A percentile compares a stretch with the other conserved stretches of the same genome.
These are phyloP conservation scores for Phytopythium montanum DNA, from an alignment of 352 stramenopile genomes.

Conservation along the genomic window DNA sequence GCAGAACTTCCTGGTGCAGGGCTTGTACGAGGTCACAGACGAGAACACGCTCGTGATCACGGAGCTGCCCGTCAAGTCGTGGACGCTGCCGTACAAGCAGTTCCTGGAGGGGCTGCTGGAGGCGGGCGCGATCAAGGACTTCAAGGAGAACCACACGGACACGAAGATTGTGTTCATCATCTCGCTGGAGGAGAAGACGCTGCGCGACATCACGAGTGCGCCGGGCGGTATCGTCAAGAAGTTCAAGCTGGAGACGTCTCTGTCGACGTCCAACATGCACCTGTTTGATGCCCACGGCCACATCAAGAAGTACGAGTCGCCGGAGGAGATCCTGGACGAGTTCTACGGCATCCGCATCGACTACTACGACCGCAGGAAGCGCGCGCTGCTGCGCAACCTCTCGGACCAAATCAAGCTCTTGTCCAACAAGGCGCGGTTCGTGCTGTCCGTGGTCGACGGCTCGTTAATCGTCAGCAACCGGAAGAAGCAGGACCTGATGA, in stretches of 20 bases:
- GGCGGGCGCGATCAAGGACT: conserved; percentile 85
- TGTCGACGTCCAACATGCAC: conserved; percentile 97
- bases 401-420: conserved; percentile 89
- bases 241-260: conserved; percentile 93
- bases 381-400: conserved; percentile 81
- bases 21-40: conserved; percentile 75
- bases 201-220: conserved; percentile 66
- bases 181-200: conserved; percentile 59
- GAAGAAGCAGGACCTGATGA: conserved; percentile 91
- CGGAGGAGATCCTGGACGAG: conserved; percentile 92
- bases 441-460: conserved; percentile 91
- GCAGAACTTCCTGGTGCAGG: conserved; percentile 83
- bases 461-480: conserved; percentile 93
- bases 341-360: conserved; percentile 93
- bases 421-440: conserved; percentile 96
- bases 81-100: conserved; percentile 97
- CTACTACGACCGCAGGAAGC: conserved; percentile 93
- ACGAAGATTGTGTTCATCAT: conserved; percentile 92
- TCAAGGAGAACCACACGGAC: conserved; percentile 92
- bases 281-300: conserved; percentile 89
- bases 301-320: conserved; percentile 93
- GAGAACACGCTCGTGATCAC: conserved; percentile 93
- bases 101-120: conserved; percentile 91
- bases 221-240: conserved; percentile 89
- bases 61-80: conserved; percentile 95